Base-by-base conservation (phyloP, 257 asterid genomes). In the Nicotiana tomentosiformis region DNA sequence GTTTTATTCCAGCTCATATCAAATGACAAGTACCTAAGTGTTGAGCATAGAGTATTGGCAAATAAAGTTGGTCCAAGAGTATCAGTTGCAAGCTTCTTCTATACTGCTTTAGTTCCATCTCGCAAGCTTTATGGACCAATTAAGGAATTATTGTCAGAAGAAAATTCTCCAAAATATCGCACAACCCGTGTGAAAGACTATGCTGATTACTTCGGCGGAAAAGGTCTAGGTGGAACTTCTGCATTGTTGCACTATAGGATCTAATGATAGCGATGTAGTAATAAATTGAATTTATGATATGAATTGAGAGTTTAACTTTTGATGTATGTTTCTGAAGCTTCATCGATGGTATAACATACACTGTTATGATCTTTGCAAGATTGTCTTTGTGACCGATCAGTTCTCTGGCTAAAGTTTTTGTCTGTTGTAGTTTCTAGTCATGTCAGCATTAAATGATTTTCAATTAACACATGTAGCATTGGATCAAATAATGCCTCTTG, bases 31-130 rank as follows among this genome's bases (percentile, higher is more conserved):
- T 88, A 86, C 35, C 86, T 17, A 78, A 93, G 97, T 64, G 89
- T 81, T 3, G 89, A 89, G 77, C 97, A 93, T 32, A 85, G 91
- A 83, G 93, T 92, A 3, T 1, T 90, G 62, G 91, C 95, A 14
- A 91, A 87, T 7, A 46, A 61, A 1, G 86, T 72, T 56, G 94
- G 92, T 1, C 94, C 97, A 33, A 82, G 97, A 77, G 82, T 85
- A 43, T 92, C 97, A 0, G 90, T 91, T 7, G 94, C 97, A 1
- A 84, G 93, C 90, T 92, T 93, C 86, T 91, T 90, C 56, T n/a
- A 87, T 82, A 91, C 93, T 0, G 85, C 90, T 55, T 18, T 72
- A 20, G 8, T 39, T 68, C 90, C 88, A 15, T 76, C 90, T 0
- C 23, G 86, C 4, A 86, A 57, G 84, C 12, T 84, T 11, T 92